Percentiles rank a stretch among this genome's conserved stretches.
These are phyloP conservation scores for Plasmodium ovale DNA, from an alignment of 169 alveolate genomes.

Conservation along the genomic window DNA sequence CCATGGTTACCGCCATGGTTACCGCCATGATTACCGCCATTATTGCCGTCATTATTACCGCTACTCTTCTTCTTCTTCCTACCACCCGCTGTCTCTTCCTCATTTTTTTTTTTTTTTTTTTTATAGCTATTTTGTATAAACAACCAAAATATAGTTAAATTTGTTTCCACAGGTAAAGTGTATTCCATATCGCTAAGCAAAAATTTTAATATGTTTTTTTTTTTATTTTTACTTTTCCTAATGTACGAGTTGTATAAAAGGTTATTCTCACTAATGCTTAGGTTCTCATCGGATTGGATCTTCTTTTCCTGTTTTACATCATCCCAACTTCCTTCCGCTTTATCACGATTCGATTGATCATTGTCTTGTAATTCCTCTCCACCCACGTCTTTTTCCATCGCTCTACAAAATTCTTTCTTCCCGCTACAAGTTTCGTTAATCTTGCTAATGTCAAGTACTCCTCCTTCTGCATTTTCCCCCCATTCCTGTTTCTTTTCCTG, in stretches of 20 bases:
- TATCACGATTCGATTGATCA: background rate
- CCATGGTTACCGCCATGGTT: background rate
- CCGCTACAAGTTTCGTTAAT: too few species aligned
- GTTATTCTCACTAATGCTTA: constrained; percentile 24
- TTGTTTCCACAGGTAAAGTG: constrained; percentile 42
- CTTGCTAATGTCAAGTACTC: background rate
- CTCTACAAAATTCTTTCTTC: background rate
- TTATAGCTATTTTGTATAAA: constrained; percentile 65
- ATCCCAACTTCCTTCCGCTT: background rate
- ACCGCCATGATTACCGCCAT: background rate
- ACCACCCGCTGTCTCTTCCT: background rate
- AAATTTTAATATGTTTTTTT: constrained; percentile 16
- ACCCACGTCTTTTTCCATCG: background rate
- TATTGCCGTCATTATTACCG: background rate
- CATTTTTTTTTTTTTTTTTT: constrained; percentile 22
- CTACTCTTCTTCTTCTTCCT: background rate
- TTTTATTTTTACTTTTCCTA: constrained; percentile 24
- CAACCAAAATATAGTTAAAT: constrained; percentile 67
- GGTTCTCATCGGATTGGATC: background rate
- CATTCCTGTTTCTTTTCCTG: background rate
- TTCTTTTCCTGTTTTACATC: background rate
- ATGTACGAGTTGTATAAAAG: constrained; percentile 25
- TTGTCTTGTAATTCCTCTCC: background rate
- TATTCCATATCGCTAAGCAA: constrained; percentile 65
- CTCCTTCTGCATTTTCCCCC: background rate